These are phyloP conservation scores for Fragosphaeria purpurea DNA, from an alignment of 2,329 filamentous ascomycete genomes.

Conservation along the genomic window DNA sequence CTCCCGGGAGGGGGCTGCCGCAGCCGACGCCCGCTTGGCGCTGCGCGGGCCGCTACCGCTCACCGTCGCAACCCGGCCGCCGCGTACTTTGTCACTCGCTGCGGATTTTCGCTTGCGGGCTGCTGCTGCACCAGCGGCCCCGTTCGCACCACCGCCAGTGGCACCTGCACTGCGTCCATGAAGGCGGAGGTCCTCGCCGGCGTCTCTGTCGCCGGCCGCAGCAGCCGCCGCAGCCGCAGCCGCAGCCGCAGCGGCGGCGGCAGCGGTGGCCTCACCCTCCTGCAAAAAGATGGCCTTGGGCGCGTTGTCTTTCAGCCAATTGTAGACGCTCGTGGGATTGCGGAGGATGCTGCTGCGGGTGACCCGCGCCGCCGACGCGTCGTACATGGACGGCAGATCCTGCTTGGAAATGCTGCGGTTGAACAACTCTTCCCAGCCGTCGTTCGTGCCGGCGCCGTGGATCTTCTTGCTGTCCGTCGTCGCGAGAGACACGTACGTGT, in stretches of 20 bases:
- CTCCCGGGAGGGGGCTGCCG: slow-evolving; percentile 8
- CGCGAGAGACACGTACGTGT: slow-evolving; percentile 12
- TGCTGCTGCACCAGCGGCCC: neutral
- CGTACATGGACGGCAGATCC: slow-evolving; percentile 24
- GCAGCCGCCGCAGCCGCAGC: slow-evolving; percentile 13
- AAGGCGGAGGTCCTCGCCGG: slow-evolving; percentile 23
- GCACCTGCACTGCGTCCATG: slow-evolving; percentile 13
- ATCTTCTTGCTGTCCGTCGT: neutral
- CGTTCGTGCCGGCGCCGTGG: slow-evolving; percentile 1
- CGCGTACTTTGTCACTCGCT: slow-evolving; percentile 10
- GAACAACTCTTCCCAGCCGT: slow-evolving; percentile 25
- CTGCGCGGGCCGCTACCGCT: slow-evolving; percentile 17
- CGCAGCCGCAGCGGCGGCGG: slow-evolving; percentile 15
- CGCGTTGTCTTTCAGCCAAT: slow-evolving; percentile 82
- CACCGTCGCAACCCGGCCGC: slow-evolving; percentile 25
- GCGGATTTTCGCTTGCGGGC: slow-evolving; percentile 6
- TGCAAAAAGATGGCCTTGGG: slow-evolving; percentile 71
- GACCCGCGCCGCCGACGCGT: slow-evolving; percentile 23
- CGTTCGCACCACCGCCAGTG: neutral
- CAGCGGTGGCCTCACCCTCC: slow-evolving; percentile 46
- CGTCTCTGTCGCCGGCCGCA: slow-evolving; percentile 27
- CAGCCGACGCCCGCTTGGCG: slow-evolving; percentile 20
- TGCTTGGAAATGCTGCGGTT: slow-evolving; percentile 25
- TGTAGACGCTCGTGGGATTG: slow-evolving; percentile 89
- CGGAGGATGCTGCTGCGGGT: slow-evolving; percentile 46